These are phyloP conservation scores for Paecilomyces fulvus DNA, from an alignment of 2,329 filamentous ascomycete species.

Conservation along the genomic window DNA sequence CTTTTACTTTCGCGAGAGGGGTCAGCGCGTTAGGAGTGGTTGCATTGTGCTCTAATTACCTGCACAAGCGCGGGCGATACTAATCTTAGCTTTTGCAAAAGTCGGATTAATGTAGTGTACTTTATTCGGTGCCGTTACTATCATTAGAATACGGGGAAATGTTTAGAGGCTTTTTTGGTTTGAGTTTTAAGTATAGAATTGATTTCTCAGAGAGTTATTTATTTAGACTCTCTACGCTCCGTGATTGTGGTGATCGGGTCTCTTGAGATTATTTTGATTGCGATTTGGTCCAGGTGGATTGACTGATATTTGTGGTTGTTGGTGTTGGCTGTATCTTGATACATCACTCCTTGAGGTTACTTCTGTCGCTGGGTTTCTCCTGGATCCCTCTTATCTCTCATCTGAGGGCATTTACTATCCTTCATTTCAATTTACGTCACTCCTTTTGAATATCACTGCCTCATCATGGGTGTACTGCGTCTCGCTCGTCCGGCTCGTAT, in stretches of 20 bases:
- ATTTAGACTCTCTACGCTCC: background rate
- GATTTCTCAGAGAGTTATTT: background rate
- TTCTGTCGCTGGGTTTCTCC: background rate
- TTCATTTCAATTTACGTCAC: background rate
- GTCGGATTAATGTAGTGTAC: background rate
- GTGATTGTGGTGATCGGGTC: too few relatives aligned
- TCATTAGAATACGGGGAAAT: background rate
- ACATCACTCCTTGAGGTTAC: background rate
- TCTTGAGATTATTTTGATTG: too few relatives aligned
- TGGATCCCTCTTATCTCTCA: background rate
- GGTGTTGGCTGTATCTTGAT: background rate
- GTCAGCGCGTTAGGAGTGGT: background rate
- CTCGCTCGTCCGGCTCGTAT: slow-evolving; percentile 27
- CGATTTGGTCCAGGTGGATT: too few relatives aligned
- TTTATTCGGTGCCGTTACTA: background rate
- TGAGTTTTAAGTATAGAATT: background rate
- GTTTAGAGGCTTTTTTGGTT: background rate
- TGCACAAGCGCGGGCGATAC: background rate
- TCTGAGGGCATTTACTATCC: background rate
- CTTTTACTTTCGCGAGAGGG: background rate
- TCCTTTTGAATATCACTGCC: background rate
- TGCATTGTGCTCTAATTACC: background rate
- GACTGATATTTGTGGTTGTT: too few relatives aligned
- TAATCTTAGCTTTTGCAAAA: background rate
- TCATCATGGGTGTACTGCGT: slow-evolving; percentile 27